phyloP scores from a whole-genome alignment of 345 rosid genomes.

The Lepidium didymum region DNA sequence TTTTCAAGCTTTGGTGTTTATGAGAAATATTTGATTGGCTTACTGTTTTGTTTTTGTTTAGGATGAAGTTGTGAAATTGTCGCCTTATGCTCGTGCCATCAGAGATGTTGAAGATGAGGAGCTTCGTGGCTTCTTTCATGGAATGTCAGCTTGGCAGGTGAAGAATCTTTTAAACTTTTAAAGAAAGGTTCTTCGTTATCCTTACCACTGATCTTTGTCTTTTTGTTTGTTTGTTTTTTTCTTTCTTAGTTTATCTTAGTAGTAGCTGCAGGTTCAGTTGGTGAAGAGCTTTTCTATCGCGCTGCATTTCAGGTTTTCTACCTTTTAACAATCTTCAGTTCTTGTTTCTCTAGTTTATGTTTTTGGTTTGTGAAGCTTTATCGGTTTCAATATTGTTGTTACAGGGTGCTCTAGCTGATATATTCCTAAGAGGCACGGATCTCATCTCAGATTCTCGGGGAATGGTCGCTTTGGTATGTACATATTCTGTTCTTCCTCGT shows the following conservation, averaged over 20 bases:
- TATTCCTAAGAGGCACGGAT: slow-evolving; percentile 68
- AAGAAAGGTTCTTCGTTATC: background rate
- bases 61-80: slow-evolving; percentile 94
- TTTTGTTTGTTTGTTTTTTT: background rate
- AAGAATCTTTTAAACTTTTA: background rate
- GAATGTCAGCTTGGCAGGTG: slow-evolving; percentile 99
- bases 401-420: slow-evolving; percentile 88
- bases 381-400: background rate
- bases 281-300: slow-evolving; percentile 96
- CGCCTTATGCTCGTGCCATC: slow-evolving; percentile 96
- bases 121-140: slow-evolving; percentile 84
- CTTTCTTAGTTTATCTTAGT: slow-evolving; percentile 62
- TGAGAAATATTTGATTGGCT: background rate
- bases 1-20: background rate
- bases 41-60: slow-evolving; percentile 17
- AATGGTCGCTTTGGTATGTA: slow-evolving; percentile 70
- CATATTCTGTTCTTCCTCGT: background rate
- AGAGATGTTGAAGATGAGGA: slow-evolving; percentile 99
- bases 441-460: slow-evolving; percentile 63
- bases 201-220: background rate
- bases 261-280: slow-evolving; percentile 83
- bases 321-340: background rate
- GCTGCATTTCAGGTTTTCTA: slow-evolving; percentile 75
- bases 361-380: background rate
- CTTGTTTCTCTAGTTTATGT: background rate